Evolutionary conservation across 2,329 filamentous ascomycete genomes (phyloP), one percentile per base, ranked within the genome.

Genomic region (Aurifilum marmelostoma): DNA sequence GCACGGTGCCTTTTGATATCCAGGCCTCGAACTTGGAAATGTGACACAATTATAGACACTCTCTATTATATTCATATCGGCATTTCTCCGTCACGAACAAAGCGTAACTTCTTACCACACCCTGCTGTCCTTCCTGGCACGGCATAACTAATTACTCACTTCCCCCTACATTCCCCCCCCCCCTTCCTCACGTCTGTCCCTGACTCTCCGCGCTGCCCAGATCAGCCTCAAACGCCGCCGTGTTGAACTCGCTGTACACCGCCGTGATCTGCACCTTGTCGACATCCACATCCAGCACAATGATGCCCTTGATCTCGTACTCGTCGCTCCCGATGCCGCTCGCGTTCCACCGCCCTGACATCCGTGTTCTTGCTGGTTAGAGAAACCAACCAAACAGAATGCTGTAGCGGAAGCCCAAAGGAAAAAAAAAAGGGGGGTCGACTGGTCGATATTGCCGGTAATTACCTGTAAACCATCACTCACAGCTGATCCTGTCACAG

Each of bases 191-290:
- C 39, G 21, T 37, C 34, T 56, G 24, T n/a, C 5, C 8, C 41
- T 24, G n/a, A 8, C 58, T 63, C 59, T 63, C 39, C 2, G 63
- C 54, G n/a, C 27, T 65, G 0, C 69, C 69, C 47, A 69, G 16
- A 41, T 69, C 64, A 29, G 69, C 54, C 50, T 67, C 63, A 54
- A 71, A 71, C 3, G 67, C 69, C 18, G 56, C 64, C 8, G 69
- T 71, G 56, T 71, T 71, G 47, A 71, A 71, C 50, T 71, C 69
- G 2, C 67, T 67, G 18, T 69, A 71, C 56, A 71, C 67, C 1
- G 69, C 60, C 34, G 63, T 65, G n/a, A 71, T 71, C 56, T 69
- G 69, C 1, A 69, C 54, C n/a, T 43, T 37, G 21, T 65, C 29
- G 0, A 54, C 54, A 27, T 71, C 66, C 11, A 66, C 58, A 2